Conservation (phyloP, 2,329 filamentous ascomycete genomes). For the Colletotrichum theobromicola region DNA sequence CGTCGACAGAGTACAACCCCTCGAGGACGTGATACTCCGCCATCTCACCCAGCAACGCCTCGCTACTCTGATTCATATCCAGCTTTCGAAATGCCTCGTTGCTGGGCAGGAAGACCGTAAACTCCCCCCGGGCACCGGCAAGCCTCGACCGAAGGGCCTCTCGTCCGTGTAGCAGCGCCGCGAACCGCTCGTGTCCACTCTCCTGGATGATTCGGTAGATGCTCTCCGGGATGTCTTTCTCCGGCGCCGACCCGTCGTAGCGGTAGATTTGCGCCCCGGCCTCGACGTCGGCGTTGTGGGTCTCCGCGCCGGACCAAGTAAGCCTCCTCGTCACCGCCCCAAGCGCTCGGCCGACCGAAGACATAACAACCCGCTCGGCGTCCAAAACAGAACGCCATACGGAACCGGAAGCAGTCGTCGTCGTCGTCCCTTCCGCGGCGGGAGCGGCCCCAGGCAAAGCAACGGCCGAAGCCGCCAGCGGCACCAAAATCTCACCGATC, state of each 20-base stretch:
- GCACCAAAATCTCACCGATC: not conserved
- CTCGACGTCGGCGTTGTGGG: not conserved
- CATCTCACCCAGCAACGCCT: constrained; percentile 46
- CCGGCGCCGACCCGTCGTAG: not conserved
- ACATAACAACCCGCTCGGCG: not conserved
- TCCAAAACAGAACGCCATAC: not conserved
- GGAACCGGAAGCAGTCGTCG: not conserved
- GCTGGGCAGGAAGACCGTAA: not conserved
- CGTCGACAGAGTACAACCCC: not conserved
- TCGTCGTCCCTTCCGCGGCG: not conserved
- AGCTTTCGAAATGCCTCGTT: not conserved
- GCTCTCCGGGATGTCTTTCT: not conserved
- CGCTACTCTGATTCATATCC: not conserved
- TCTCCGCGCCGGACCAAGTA: not conserved
- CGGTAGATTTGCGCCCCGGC: not conserved
- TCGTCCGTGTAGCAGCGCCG: not conserved
- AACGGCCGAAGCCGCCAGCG: not conserved
- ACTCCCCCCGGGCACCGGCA: too few species aligned
- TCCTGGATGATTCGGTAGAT: not conserved
- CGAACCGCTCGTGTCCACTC: not conserved
- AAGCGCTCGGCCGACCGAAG: not conserved
- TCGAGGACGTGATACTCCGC: constrained; percentile 7
- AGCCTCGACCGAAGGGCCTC: not conserved
- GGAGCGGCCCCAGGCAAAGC: not conserved
- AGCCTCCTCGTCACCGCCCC: not conserved